Evolutionary conservation across 768 basidiomycete genomes (phyloP).

Genomic region (Naganishia friedmannii): DNA sequence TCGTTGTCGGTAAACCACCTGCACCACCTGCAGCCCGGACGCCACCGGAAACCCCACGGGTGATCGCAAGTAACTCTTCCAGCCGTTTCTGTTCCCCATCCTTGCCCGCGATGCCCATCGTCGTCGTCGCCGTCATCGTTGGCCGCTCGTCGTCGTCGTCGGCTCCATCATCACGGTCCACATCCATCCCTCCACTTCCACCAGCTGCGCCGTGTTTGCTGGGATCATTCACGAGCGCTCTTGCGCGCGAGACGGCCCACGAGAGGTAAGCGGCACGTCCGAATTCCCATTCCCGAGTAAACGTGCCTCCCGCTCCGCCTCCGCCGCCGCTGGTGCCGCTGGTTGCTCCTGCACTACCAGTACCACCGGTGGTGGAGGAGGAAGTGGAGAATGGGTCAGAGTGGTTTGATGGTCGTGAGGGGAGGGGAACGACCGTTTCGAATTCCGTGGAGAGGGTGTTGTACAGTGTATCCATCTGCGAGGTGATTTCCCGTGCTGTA

Average conservation of each 20-base stretch:
- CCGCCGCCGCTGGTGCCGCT: conserved; percentile 11
- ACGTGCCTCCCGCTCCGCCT: conserved; percentile 36
- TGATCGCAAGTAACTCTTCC: neutral
- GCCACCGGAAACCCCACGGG: neutral
- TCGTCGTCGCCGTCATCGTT: no score
- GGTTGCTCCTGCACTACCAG: no score
- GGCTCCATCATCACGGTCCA: neutral
- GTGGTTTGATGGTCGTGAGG: conserved; percentile 43
- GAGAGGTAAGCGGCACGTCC: conserved; percentile 70
- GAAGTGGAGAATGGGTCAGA: neutral
- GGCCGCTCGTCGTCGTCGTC: neutral
- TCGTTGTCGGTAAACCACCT: neutral
- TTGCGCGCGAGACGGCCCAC: conserved; percentile 59
- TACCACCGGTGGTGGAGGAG: neutral
- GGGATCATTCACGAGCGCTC: neutral
- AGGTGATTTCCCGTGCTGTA: conserved; percentile 14
- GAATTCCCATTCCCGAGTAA: conserved; percentile 74
- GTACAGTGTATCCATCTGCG: neutral
- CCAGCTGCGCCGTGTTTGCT: neutral
- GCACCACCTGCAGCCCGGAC: neutral
- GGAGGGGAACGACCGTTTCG: conserved; percentile 57
- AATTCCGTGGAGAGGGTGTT: conserved; percentile 52
- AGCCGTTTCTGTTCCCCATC: neutral
- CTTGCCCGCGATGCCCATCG: no score
- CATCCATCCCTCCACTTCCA: conserved; percentile 2